Base-by-base conservation (phyloP, 2,329 filamentous ascomycete genomes). In the Didymella lethalis region DNA sequence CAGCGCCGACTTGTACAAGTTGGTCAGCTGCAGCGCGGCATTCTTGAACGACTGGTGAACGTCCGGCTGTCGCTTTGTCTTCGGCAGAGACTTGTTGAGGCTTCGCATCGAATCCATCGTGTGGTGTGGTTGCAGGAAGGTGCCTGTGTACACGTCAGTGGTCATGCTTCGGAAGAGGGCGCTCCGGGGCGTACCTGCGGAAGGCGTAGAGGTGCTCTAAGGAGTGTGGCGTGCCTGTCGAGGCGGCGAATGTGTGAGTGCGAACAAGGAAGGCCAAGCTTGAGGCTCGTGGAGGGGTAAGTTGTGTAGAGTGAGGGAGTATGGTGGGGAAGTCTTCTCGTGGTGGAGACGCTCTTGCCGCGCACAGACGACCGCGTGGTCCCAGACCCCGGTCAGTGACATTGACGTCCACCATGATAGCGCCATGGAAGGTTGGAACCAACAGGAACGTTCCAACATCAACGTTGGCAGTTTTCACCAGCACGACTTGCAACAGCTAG, bases 1-100 rank as follows among this genome's bases (percentile, higher is more conserved):
- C 12, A 91, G 90, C 3, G 94, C 94, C 38, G 89, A 93, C 79
- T 97, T 97, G 82, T 98, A 98, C 14, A 99, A 88, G 72, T 96
- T 97, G 47, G 95, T 98, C 54, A 98, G 93, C 6, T 93, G 96
- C 32, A 97, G 84, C 20, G 95, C 95, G 32, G 95, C 95, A 16
- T 90, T 88, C 77, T 93, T 95, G 84, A 99, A 99, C 58, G 92
- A 89, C 68, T 94, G 89, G 57, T 97, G 87, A 47, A 97, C 87
- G 73, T 82, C 75, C 44, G 70, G 77, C 64, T 79, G 76, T 47
- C 65, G 66, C 49, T 70, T 66, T 14, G 76, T 69, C 57, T 69
- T 72, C 7, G 77, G 77, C 45, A 79, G 69, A 32, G 77, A 78
- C 36, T 65, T 78, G 66, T 78, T 78, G 31, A 79, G 72, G 54